Evolutionary conservation across 306 rosid species (phyloP).

Genomic region (Castanea crenata): DNA sequence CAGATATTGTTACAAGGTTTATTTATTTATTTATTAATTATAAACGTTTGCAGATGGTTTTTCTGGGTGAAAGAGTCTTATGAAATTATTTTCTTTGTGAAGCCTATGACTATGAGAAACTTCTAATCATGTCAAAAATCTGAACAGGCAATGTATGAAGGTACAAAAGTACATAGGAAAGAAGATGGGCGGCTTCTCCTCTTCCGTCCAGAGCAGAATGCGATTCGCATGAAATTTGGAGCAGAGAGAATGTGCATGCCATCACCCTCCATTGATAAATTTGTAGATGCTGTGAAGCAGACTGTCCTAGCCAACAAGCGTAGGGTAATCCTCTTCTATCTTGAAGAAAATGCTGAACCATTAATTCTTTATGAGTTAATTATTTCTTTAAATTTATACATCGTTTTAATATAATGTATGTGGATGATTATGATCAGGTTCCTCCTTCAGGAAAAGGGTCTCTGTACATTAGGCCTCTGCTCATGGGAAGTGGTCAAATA

Average conservation of each 20-base stretch:
- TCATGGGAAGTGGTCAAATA: slow-evolving; percentile 77
- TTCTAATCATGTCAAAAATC: not conserved
- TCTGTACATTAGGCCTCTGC: slow-evolving; percentile 78
- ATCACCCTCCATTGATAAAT: slow-evolving; percentile 64
- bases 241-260: slow-evolving; percentile 92
- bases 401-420: not conserved
- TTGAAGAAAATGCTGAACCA: not conserved
- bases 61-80: too few relatives aligned
- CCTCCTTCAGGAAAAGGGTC: slow-evolving; percentile 89
- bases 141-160: slow-evolving; percentile 78
- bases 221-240: slow-evolving; percentile 64
- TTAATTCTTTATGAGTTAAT: not conserved
- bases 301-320: slow-evolving; percentile 71
- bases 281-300: slow-evolving; percentile 72
- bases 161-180: slow-evolving; percentile 78
- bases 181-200: slow-evolving; percentile 65
- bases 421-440: slow-evolving; percentile 41
- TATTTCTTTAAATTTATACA: too few relatives aligned
- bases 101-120: not conserved
- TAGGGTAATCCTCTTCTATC: slow-evolving; percentile 53
- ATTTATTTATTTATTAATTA: not conserved
- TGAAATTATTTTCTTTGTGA: not conserved
- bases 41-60: too few relatives aligned
- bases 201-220: slow-evolving; percentile 83
- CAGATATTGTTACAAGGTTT: not conserved